Evolutionary conservation across 2,329 filamentous ascomycete genomes (phyloP), one percentile per base, ranked within the genome.

Genomic region (Mariannaea sp.): DNA sequence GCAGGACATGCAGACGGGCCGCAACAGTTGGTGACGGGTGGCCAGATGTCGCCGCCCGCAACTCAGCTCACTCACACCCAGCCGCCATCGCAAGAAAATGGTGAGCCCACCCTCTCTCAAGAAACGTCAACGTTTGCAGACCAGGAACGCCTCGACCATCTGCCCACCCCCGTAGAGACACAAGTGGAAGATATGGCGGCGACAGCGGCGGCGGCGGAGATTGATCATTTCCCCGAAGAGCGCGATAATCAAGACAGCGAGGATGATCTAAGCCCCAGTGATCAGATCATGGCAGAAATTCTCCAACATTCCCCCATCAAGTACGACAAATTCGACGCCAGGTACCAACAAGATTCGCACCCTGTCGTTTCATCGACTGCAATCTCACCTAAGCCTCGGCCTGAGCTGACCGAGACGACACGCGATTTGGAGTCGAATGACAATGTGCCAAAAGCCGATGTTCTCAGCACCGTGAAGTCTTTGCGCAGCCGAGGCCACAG

Each of bases 231-330:
- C 35, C 40, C 43, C 32, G 43, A 45, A 27, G 39, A 56, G 13
- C 51, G 40, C 27, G 41, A 55, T 30, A 39, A 40, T 3, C 44
- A 55, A 29, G 57, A 33, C 14, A 57, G 59, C 2, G 64, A 63
- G 27, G 58, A 61, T 32, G 63, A 70, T 32, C 46, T 61, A 30
- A 61, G 48, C 14, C 64, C 58, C 33, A 60, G 67, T 24, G 58
- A 66, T 52, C 67, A 69, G 58, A 62, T 69, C 49, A 68, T 68
- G 61, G 56, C 59, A 24, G 67, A 69, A 53, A 65, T 65, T 24
- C 43, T 66, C 26, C 66, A 68, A 38, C 62, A 64, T 24, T 65
- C 66, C 46, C 64, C 67, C 2, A 40, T 44, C 19, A 57, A 42
- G 20, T 42, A 36, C 16, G 46, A 57, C 13, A 57, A 42, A 20